Conservation (phyloP, 1,284 basidiomycete species). For the Apiotrichum sp. region DNA sequence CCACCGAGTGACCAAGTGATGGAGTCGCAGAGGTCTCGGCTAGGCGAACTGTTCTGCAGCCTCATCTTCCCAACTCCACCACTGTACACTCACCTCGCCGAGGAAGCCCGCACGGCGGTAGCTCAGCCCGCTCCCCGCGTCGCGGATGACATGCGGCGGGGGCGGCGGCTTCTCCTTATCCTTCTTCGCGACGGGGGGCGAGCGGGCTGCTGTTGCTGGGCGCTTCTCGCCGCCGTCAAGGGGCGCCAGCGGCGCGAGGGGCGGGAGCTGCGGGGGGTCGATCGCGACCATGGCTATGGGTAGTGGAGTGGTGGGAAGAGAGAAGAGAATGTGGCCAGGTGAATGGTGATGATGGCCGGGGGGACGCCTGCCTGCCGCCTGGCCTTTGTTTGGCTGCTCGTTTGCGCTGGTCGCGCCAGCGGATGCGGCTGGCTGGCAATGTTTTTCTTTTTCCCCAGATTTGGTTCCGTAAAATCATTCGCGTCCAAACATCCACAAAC, state of each 20-base stretch:
- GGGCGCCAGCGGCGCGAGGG: not conserved
- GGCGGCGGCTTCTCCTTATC: slow-evolving; percentile 71
- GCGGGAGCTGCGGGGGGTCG: not conserved
- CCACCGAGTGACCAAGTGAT: no score
- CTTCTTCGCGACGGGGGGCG: slow-evolving; percentile 3
- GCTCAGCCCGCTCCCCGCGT: slow-evolving; percentile 56
- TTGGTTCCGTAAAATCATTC: slow-evolving; percentile 9
- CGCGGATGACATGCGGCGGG: slow-evolving; percentile 69
- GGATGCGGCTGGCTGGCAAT: not conserved
- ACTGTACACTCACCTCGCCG: slow-evolving; percentile 62
- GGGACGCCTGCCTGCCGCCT: no score
- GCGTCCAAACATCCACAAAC: not conserved
- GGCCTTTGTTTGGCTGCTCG: no score
- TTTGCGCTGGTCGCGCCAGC: no score
- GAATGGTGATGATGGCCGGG: not conserved
- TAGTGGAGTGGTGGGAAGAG: not conserved
- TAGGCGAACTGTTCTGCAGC: no score
- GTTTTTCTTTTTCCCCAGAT: not conserved
- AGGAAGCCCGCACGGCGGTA: slow-evolving; percentile 71
- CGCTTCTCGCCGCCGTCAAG: not conserved
- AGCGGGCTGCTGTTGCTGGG: not conserved
- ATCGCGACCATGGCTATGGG: not conserved
- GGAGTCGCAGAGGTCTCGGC: no score
- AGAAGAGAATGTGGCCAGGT: not conserved
- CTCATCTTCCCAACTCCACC: no score